Evolutionary conservation across 768 basidiomycete genomes (phyloP), one percentile per base, ranked within the genome.

Genomic region (Cantharellus anzutake): DNA sequence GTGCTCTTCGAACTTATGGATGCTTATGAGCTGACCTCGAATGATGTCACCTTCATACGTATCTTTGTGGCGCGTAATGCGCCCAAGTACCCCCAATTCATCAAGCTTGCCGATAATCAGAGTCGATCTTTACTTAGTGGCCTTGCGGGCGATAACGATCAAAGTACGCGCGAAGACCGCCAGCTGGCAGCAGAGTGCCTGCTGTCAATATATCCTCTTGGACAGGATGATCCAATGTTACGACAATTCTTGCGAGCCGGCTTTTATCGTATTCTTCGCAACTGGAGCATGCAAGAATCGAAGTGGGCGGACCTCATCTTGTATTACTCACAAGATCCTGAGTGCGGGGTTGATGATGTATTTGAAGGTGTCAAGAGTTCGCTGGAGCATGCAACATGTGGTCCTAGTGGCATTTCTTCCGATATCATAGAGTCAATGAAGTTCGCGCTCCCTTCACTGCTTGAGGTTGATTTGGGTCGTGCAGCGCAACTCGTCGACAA

Each of bases 21-120:
- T n/a, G 14, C 51, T 3, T 20, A 38, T 16, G 74, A 75, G 56
- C 70, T 91, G 37, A 71, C 79, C 0, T 70, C 78, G 38, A 70
- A 76, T 44, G 90, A 88, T 67, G 71, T 73, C 60, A 91, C 87
- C 2, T 87, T 99, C 69, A 76, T 94, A 56, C 82, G 93, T 67
- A 98, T 99, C 62, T 99, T 99, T 71, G 78, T 98, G 60, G 89
- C 96, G 2, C 84, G 93, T 61, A 99, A 98, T 69, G 80, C 96
- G 5, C 90, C 96, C 0, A 98, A 97, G 71, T 99, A 98, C 71
- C 82, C 86, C 1, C 92, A 96, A 70, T 89, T 83, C 69, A 64
- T 72, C 37, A 20, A 51, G 35, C 76, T 91, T 55, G 70, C 83
- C 0, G 79, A 83, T 0, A 82, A 78, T 61, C 73, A 78, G 2